Evolutionary conservation across 2,329 filamentous ascomycete species (phyloP), one percentile per base, ranked within the genome.

Genomic region (Fusarium hostae): DNA sequence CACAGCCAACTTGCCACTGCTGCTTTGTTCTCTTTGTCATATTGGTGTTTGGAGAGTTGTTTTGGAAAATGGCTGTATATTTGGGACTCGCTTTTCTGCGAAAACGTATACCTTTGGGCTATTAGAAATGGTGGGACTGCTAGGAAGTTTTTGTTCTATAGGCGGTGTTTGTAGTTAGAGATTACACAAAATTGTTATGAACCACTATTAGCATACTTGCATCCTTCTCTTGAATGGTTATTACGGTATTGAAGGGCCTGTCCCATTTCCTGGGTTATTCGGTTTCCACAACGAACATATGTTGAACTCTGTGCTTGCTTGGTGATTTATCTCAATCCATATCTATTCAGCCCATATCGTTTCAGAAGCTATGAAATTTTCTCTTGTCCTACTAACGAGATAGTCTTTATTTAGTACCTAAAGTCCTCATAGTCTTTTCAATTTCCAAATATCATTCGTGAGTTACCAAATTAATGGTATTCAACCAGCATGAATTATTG

Each of bases 181-280:
- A 55, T 58, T 32, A 60, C 32, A 52, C 40, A 70, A 66, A 74
- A 59, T 63, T 69, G 63, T 52, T 40, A 18, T 20, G 22, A 24
- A 16, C 15, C 32, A 30, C 20, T 32, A 57, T 26, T 48, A 43
- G n/a, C 6, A 66, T 37, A n/a, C 32, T 39, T 26, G 15, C 9
- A 16, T 26, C 26, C 32, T 52, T 35, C 48, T 12, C 22, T n/a
- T 6, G 18, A 24, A 5, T 26, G 12, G 26, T 55, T 28, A 28
- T 39, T 26, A 26, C 26, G 26, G 7, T 26, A 6, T 26, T 26
- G 7, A 26, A 26, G 26, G 26, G 26, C 7, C 26, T 26, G 26
- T 26, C 26, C 26, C 6, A 26, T 6, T 26, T 26, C 26, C 26
- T 26, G 26, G 26, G 26, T 26, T 26, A 26, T 26, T 26, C 6